Conservation (phyloP, 805 yeast genomes). For the Candida silvicultrix region DNA sequence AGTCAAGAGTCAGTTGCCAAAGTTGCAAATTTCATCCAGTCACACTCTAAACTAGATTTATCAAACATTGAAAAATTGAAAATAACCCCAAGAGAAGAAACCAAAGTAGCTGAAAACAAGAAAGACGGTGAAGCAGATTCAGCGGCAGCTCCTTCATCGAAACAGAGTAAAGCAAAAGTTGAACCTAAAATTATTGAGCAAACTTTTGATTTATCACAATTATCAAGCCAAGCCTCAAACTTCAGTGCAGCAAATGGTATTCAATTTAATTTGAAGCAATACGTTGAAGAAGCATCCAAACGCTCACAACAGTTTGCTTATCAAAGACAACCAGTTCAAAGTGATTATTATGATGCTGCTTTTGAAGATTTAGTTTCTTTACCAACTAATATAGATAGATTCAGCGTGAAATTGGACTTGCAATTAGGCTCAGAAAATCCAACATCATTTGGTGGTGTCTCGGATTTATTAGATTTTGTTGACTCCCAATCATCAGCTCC, state of each 20-base stretch:
- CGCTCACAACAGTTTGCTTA: constrained; percentile 40
- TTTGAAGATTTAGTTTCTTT: constrained; percentile 56
- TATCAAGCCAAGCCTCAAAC: constrained; percentile 24
- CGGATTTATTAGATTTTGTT: constrained; percentile 21
- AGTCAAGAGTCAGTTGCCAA: constrained; percentile 44
- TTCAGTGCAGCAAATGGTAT: constrained; percentile 20
- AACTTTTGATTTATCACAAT: constrained; percentile 25
- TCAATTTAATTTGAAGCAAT: constrained; percentile 10
- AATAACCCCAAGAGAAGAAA: constrained; percentile 23
- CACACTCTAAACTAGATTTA: constrained; percentile 61
- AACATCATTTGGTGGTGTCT: constrained; percentile 6
- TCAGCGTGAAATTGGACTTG: constrained; percentile 27
- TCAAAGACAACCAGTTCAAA: constrained; percentile 27
- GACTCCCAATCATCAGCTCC: constrained; percentile 15
- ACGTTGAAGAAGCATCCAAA: constrained; percentile 38
- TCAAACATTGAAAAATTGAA: constrained; percentile 47
- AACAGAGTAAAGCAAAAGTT: constrained; percentile 21
- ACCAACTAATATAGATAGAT: constrained; percentile 35
- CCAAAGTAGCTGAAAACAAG: constrained; percentile 9
- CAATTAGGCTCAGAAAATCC: constrained; percentile 13
- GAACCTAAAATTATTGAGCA: constrained; percentile 28
- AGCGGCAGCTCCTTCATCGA: too few species aligned
- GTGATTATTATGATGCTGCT: constrained; percentile 49
- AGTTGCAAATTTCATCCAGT: constrained; percentile 50
- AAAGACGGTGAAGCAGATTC: constrained; percentile 11